These are phyloP conservation scores for Pyropia haitanensis DNA, from an alignment of 23 red algal species.

Conservation along the genomic window DNA sequence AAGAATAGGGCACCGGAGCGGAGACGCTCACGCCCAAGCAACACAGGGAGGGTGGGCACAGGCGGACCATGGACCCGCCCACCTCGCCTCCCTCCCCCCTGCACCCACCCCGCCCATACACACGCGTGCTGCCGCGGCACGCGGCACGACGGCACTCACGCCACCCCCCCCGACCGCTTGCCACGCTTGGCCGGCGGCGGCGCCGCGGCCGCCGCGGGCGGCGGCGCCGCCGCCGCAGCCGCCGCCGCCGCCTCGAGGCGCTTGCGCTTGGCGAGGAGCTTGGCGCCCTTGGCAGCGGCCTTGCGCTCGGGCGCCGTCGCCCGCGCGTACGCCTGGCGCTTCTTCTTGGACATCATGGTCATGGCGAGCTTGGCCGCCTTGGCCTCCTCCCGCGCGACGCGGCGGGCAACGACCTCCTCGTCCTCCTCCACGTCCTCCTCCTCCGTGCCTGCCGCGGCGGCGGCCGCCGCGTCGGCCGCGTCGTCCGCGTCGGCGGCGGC, in stretches of 20 bases:
- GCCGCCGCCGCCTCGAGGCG: constrained; percentile 16
- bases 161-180: too few species aligned
- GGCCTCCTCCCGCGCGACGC: constrained; percentile 27
- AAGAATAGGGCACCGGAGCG: too few species aligned
- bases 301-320: constrained; percentile 18
- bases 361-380: constrained; percentile 26
- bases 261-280: constrained; percentile 23
- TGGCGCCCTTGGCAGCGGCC: constrained; percentile 2
- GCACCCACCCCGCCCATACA: too few species aligned
- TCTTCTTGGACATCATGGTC: constrained; percentile 44
- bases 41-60: too few species aligned
- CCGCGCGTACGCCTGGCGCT: constrained; percentile 15
- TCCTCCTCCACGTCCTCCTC: constrained; percentile 57
- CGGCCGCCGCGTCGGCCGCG: constrained; percentile 1
- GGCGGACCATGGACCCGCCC: too few species aligned
- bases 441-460: constrained; percentile 22
- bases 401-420: constrained; percentile 4
- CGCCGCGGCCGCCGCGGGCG: too few species aligned
- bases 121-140: too few species aligned
- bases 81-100: too few species aligned
- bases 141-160: too few species aligned
- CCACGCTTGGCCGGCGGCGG: too few species aligned
- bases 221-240: not conserved
- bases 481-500: constrained; percentile 2
- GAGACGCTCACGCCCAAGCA: too few species aligned